Base-by-base conservation (phyloP, 2,329 filamentous ascomycete species). In the Trichoderma hamatum region DNA sequence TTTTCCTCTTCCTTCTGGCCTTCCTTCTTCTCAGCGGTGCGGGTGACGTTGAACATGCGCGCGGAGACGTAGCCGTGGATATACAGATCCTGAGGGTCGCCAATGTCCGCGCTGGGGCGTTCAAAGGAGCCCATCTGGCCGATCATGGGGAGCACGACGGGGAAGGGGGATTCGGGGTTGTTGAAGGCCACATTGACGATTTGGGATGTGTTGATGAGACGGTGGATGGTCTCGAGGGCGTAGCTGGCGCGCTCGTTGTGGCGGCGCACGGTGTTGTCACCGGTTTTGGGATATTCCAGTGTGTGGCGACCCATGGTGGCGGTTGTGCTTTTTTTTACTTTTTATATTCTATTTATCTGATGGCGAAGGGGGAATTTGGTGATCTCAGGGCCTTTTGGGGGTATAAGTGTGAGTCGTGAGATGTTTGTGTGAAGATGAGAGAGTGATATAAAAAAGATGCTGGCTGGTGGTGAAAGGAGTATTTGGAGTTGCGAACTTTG, bases 51-150 rank as follows among this genome's bases (percentile, higher is more conserved):
- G 84, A 95, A 91, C 39, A 97, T 83, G 9, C 93, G 90, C 0
- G 89, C 89, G 70, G 89, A 92, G 73, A 95, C 90, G 78, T 95
- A 96, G 76, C 93, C 93, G 79, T 97, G 93, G 9, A 97, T 85
- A 78, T 96, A 96, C 71, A 91, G 85, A 69, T 94, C 90, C 5
- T 93, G 83, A 0, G 90, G 88, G 72, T 93, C 89, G 62, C 86
- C 84, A 21, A 86, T 78, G 64, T 84, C 83, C 19, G 88, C 84
- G 66, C 86, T 89, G 5, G 90, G 90, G 0, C 82, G 81, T 10
- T 84, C 83, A 76, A 90, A 96, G 28, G 89, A 92, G 14, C 89
- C 92, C 85, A 96, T 91, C 4, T 92, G 89, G 63, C 92, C 92
- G 74, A 96, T 92, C 92, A 96, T 95, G 71, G 93, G 93, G 2